Percentiles rank a stretch among this genome's conserved stretches.
phyloP scores from a whole-genome alignment of 441 rosid species.

The Gossypium davidsonii region DNA sequence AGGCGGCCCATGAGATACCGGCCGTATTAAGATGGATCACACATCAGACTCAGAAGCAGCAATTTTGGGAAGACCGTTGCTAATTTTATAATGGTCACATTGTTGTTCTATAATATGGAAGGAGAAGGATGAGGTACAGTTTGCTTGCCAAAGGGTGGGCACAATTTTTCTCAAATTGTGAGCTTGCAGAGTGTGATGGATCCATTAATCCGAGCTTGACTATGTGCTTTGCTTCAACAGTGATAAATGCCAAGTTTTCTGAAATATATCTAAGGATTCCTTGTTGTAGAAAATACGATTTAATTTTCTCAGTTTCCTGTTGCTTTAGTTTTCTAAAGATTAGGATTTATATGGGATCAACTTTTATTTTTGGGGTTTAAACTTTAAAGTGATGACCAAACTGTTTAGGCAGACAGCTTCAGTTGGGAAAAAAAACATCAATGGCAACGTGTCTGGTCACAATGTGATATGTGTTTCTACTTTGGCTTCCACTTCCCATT shows the following conservation, averaged over 20 bases:
- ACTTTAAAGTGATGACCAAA: neutral
- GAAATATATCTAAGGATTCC: slow-evolving; percentile 5
- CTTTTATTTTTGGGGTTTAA: neutral
- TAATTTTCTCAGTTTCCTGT: slow-evolving; percentile 5
- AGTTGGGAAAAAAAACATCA: neutral
- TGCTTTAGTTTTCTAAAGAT: neutral
- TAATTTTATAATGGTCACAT: slow-evolving; percentile 9
- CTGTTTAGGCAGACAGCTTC: neutral
- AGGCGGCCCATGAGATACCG: slow-evolving; percentile 64
- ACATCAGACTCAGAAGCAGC: neutral
- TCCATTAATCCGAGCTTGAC: slow-evolving; percentile 2
- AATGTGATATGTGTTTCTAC: neutral
- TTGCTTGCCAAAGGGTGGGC: slow-evolving; percentile 11
- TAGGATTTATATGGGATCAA: neutral
- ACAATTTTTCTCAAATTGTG: slow-evolving; percentile 10
- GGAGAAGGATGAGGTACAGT: slow-evolving; percentile 10
- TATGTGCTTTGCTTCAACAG: slow-evolving; percentile 9
- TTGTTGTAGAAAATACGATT: neutral
- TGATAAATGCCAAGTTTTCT: slow-evolving; percentile 13
- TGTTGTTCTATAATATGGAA: slow-evolving; percentile 3
- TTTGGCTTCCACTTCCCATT: neutral
- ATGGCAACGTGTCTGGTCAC: neutral
- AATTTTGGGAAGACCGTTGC: slow-evolving; percentile 11
- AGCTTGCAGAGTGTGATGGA: slow-evolving; percentile 20
- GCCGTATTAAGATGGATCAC: slow-evolving; percentile 42